Base-by-base conservation (phyloP, 2,329 filamentous ascomycete genomes). In the Ascochyta pisi region DNA sequence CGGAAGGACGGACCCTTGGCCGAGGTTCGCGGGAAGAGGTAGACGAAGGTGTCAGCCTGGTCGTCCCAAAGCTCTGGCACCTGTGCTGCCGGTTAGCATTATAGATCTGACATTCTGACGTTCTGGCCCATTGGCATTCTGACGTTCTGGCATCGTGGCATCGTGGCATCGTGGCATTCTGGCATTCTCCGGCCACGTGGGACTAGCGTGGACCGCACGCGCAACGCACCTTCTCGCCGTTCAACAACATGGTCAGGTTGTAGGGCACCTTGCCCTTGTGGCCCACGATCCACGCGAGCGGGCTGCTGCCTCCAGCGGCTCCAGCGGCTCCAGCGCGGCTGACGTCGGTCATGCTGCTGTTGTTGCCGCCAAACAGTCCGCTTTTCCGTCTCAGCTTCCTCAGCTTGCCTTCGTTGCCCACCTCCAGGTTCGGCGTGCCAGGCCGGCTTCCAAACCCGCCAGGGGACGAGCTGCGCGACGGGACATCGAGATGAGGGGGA, bases 1-100 rank as follows among this genome's bases (percentile, higher is more conserved):
- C 82, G 83, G 77, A 89, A 88, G 3, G 85, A 87, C 8, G 86
- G 78, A 5, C 83, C 79, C 65, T 81, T 82, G 49, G 80, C 81
- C 19, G 84, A 82, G 15, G 77, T 82, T 38, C 82, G 78, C 1
- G 86, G 84, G 64, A 85, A 87, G 13, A 88, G 77, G 64, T 88
- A 85, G n/a, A 89, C 79, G 57, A 82, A 80, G 13, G 85, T 87
- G 68, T 88, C 84, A n/a, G 83, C 86, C 42, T 80, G 70, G 3
- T 86, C 82, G 62, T 87, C 83, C 86, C 86, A 89, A 8, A 88
- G 70, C 64, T 88, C 86, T 6, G 77, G 68, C 15, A 86, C 77
- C 82, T 84, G 59, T 62, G 22, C 43, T 38, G 12, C 29, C 19
- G 40, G 50, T 65, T 51, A 66, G 64, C 54, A 48, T 48, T 48